Evolutionary conservation across 2,329 filamentous ascomycete species (phyloP).

Genomic region (Diaporthe citriasiana): DNA sequence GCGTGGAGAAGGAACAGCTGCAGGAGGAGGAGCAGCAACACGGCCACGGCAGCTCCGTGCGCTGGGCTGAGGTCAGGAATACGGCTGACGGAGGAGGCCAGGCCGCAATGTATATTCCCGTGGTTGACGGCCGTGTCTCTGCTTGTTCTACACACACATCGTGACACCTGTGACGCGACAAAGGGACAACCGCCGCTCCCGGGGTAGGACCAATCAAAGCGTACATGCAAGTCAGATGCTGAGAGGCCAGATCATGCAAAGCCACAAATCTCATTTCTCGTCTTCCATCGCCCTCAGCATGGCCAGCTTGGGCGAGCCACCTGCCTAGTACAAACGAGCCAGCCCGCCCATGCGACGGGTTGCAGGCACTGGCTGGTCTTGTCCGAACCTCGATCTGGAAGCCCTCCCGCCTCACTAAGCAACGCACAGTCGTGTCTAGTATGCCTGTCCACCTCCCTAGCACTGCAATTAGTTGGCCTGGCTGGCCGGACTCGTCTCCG

Average conservation of each 20-base stretch:
- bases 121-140: constrained; percentile 12
- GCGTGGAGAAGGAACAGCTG: constrained; percentile 4
- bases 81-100: constrained; percentile 28
- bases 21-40: background rate
- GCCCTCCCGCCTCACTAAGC: constrained; percentile 15
- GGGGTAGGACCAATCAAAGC: constrained; percentile 29
- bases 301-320: constrained; percentile 1
- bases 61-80: constrained; percentile 10
- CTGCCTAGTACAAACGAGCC: constrained; percentile 20
- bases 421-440: constrained; percentile 2
- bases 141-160: background rate
- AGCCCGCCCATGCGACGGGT: constrained; percentile 12
- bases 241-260: constrained; percentile 31
- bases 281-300: constrained; percentile 12
- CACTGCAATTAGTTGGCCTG: background rate
- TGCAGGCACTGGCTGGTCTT: constrained; percentile 10
- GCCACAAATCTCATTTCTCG: constrained; percentile 20
- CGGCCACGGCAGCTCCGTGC: constrained; percentile 7
- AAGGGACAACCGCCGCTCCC: constrained; percentile 19
- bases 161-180: constrained; percentile 24
- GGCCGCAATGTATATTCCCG: constrained; percentile 13
- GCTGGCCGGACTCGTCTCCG: constrained; percentile 6
- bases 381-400: constrained; percentile 21
- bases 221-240: constrained; percentile 29
- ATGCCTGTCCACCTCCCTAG: background rate